Base-by-base conservation (phyloP, 306 rosid species). In the Vicia villosa region DNA sequence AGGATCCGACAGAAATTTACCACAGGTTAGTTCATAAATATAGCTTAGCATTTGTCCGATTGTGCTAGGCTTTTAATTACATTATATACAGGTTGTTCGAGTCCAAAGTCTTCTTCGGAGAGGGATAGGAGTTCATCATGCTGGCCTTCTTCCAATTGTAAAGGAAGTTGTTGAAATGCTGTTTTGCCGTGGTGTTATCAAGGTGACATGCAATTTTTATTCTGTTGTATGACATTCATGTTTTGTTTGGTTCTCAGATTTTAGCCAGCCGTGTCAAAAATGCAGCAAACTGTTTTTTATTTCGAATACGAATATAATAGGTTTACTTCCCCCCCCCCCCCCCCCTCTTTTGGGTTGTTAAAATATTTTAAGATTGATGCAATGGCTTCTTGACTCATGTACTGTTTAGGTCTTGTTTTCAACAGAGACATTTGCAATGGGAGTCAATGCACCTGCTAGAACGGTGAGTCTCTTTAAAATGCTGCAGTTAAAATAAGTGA, bases 121-220 rank as follows among this genome's bases (percentile, higher is more conserved):
- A 85, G 98, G 98, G 74, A 94, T 94, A 78, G 96, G 96, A 45
- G 92, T 94, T 69, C 97, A 94, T 84, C 98, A 94, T 75, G 98
- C 98, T 60, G 98, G 98, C 43, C 86, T 94, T 59, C 97, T 94
- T 83, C 98, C 98, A 60, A 94, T 94, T 80, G 97, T 94, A 60
- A 90, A 90, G 87, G 98, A 94, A 84, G 98, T 90, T 67, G 97
- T 94, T 76, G 98, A 94, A 90, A 90, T 94, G 97, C 94, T 94
- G 22, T 94, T 94, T 79, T 94, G 98, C 68, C 96, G 96, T 3
- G 97, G 98, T 66, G 95, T 94, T 68, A 84, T 94, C 83, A 94
- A 90, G 97, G 98, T 88, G 73, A 76, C 66, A 49, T 42, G 74
- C 47, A 30, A 3, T 65, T 69, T 57, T 69, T 43, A 52, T 71